These are phyloP conservation scores for Sporobolus alterniflorus DNA, from an alignment of 202 grass and related monocot species.

Conservation along the genomic window DNA sequence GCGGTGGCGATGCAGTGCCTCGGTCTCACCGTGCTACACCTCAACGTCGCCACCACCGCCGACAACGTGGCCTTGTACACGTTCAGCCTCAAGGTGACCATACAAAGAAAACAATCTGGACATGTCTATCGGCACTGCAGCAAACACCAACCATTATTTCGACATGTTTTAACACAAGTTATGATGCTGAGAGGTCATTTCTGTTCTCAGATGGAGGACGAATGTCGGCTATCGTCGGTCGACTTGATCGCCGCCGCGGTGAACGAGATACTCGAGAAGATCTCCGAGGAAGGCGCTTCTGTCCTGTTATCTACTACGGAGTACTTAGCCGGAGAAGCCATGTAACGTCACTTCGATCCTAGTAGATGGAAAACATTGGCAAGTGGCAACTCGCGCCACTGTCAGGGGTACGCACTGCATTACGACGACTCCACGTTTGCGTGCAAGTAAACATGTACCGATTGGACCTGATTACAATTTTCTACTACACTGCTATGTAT, in stretches of 20 bases:
- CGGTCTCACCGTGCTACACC: constrained; percentile 67
- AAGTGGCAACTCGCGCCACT: constrained; percentile 26
- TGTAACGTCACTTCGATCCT: constrained; percentile 25
- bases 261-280: constrained; percentile 68
- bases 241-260: constrained; percentile 88
- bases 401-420: background rate
- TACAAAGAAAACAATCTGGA: background rate
- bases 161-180: background rate
- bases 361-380: constrained; percentile 18
- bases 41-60: constrained; percentile 62
- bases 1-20: constrained; percentile 54
- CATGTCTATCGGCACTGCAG: background rate
- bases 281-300: constrained; percentile 37
- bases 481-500: background rate
- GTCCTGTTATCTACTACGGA: constrained; percentile 14
- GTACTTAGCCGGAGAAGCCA: constrained; percentile 30
- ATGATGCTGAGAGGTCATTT: background rate
- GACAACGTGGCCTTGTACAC: constrained; percentile 52
- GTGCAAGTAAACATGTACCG: constrained; percentile 52
- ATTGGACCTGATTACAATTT: constrained; percentile 24
- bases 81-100: constrained; percentile 67
- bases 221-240: constrained; percentile 72
- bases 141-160: background rate
- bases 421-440: constrained; percentile 34
- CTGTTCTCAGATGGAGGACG: constrained; percentile 69